Evolutionary conservation across 495 filamentous ascomycete genomes (phyloP).

Genomic region (Annulohypoxylon bovei): DNA sequence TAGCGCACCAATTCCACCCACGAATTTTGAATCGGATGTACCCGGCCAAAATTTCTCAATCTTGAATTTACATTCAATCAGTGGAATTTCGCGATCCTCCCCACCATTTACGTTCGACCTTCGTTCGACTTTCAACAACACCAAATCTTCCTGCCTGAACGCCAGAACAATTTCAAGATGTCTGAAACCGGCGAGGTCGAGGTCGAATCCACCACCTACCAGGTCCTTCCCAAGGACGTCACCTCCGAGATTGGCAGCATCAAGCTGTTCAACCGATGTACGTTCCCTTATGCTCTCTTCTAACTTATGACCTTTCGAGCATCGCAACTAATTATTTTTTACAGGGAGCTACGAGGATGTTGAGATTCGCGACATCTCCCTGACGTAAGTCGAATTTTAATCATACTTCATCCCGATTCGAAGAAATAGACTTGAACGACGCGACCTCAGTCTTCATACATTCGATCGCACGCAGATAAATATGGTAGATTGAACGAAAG

Average conservation of each 20-base stretch:
- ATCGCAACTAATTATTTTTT: slow-evolving; percentile 45
- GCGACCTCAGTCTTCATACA: slow-evolving; percentile 21
- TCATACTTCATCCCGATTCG: slow-evolving; percentile 13
- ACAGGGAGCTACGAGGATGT: slow-evolving; percentile 94
- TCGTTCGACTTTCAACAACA: slow-evolving; percentile 37
- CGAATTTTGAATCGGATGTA: slow-evolving; percentile 46
- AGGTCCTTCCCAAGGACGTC: slow-evolving; percentile 95
- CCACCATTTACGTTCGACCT: slow-evolving; percentile 47
- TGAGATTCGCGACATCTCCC: slow-evolving; percentile 98
- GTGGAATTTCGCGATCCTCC: slow-evolving; percentile 49
- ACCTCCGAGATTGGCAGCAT: slow-evolving; percentile 87
- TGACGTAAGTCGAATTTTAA: slow-evolving; percentile 80
- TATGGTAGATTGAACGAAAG: slow-evolving; percentile 10
- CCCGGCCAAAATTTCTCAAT: slow-evolving; percentile 48
- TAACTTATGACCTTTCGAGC: not conserved
- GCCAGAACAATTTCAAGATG: slow-evolving; percentile 68
- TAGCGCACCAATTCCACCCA: slow-evolving; percentile 49
- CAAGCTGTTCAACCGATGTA: slow-evolving; percentile 87
- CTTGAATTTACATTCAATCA: slow-evolving; percentile 30
- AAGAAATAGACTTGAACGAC: not conserved
- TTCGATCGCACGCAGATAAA: slow-evolving; percentile 4
- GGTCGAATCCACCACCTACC: slow-evolving; percentile 79
- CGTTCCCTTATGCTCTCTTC: slow-evolving; percentile 28
- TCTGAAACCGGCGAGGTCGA: slow-evolving; percentile 97
- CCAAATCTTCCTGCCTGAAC: slow-evolving; percentile 26